Evolutionary conservation across 805 yeast genomes (phyloP).

Genomic region (Yueomyces sinensis): DNA sequence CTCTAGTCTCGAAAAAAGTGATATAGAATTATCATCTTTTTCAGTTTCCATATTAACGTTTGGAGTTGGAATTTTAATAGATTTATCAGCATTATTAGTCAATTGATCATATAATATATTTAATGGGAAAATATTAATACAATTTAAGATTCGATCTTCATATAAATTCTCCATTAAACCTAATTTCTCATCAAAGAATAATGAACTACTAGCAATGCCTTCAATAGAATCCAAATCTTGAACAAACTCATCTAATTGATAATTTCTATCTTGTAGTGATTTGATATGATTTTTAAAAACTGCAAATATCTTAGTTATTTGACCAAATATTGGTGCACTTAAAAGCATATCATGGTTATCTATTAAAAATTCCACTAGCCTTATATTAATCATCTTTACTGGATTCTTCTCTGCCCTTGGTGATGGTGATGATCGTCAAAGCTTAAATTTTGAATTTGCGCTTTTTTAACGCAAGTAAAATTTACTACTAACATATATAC

Average conservation of each 20-base stretch:
- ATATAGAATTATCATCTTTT: too few species aligned
- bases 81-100: background rate
- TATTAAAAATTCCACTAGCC: constrained; percentile 10
- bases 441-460: too few species aligned
- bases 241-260: too few species aligned
- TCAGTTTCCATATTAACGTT: background rate
- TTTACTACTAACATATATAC: too few species aligned
- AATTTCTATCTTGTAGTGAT: background rate
- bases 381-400: constrained; percentile 3
- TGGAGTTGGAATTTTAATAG: background rate
- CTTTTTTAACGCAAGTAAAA: too few species aligned
- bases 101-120: constrained; percentile 21
- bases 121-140: constrained; percentile 12
- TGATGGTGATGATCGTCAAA: too few species aligned
- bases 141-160: constrained; percentile 6
- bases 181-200: constrained; percentile 5
- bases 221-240: constrained; percentile 6
- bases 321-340: constrained; percentile 15
- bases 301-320: constrained; percentile 11
- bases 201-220: constrained; percentile 7
- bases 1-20: too few species aligned
- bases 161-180: background rate
- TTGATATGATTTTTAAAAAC: constrained; percentile 1
- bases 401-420: too few species aligned
- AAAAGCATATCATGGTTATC: constrained; percentile 13